Evolutionary conservation across 306 rosid genomes (phyloP), one percentile per base, ranked within the genome.

Genomic region (Gynostemma pentaphyllum): DNA sequence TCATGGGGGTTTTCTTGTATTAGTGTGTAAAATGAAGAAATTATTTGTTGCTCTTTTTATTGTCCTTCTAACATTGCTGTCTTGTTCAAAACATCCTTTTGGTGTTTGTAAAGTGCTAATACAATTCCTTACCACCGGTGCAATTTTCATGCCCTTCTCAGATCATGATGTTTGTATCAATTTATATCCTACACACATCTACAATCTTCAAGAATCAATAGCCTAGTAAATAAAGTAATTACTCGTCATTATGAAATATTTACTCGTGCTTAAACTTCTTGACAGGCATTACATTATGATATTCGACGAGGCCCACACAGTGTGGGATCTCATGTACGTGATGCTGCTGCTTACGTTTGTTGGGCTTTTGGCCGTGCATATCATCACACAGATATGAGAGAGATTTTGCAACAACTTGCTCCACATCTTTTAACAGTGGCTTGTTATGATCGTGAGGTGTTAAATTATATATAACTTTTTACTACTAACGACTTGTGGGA

Each of bases 291-390:
- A 5, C 99, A 92, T 76, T 92, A 88, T 62, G 99, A 92, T 81
- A 83, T 92, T 76, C 90, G 99, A 48, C 84, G 99, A 81, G 99
- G 99, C 67, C 99, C 99, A 5, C 95, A 86, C 73, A 92, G 99
- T 81, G 94, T 86, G 70, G 99, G 99, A 40, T 86, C 99, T 79
- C 90, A 92, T 79, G 96, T 88, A 46, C 96, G 99, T 64, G 99
- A 92, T 73, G 94, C 99, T 72, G 94, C 96, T 53, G 94, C 99
- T 63, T 92, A 82, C 68, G 99, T 92, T 62, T 92, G 99, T 81
- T 92, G 99, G 96, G 96, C 99, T 37, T 88, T 92, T 82, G 99
- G 96, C 46, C 96, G 96, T 71, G 94, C 96, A 44, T 92, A 88
- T 78, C 81, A 70, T 82, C 95, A 84, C 48, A 55, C 82, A 3